Base-by-base conservation (phyloP, 1,284 basidiomycete species). In the Rhodotorula sp. region DNA sequence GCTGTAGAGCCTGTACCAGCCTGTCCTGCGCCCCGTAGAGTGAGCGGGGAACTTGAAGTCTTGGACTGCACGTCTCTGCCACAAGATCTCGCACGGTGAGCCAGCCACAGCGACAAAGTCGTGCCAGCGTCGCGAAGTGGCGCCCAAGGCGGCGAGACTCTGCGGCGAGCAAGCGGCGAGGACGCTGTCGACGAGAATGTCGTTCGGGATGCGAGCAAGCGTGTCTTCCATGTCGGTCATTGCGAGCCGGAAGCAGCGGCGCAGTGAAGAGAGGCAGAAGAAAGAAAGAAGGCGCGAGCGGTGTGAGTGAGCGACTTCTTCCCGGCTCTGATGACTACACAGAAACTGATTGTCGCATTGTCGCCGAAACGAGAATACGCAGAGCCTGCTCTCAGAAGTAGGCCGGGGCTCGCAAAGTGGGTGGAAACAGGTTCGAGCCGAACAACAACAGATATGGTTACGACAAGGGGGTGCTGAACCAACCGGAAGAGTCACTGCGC, bases 31-130 rank as follows among this genome's bases (percentile, higher is more conserved):
- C 26, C 70, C 74, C 21, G 64, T 71, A 12, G 62, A 52, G 5
- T 29, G 46, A 0, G 56, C 58, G 1, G 74, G 74, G 31, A 76
- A 76, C 43, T 64, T 51, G 49, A 76, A 74, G 31, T 74, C 74
- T 16, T 10, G 3, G 5, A 23, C 66, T 2, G 58, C 58, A 18
- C 58, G 57, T 3, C 68, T 43, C 58, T 65, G 62, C 72, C 72
- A 76, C 10, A 74, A 10, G 54, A 68, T 66, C 64, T 76, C 74
- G 57, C 65, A 62, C 12, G 69, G 48, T 1, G 63, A 29, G 5
- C 67, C 69, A 5, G 59, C n/a, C 18, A 0, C 15, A 3, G 65
- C 56, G 52, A 76, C 10, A 63, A 73, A 70, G 10, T 2, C 6
- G 58, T 64, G 64, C 58, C 67, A 70, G 6, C 54, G 29, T 56